Evolutionary conservation across 1,284 basidiomycete species (phyloP).

Genomic region (Moniliophthora roreri): DNA sequence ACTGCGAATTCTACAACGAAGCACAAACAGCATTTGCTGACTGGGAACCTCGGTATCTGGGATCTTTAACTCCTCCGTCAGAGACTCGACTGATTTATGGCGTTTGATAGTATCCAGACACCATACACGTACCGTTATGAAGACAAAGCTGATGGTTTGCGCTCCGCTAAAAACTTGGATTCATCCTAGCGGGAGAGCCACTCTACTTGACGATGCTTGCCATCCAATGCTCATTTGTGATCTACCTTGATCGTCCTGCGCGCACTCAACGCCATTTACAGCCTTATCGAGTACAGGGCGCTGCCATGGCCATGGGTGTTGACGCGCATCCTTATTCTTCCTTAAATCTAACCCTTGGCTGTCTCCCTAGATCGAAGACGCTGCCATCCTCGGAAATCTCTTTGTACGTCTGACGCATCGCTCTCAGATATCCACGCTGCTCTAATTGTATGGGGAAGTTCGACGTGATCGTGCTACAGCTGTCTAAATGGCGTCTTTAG

Average conservation of each 20-base stretch:
- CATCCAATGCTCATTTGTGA: conserved; percentile 11
- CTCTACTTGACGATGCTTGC: conserved; percentile 12
- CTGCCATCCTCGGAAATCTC: conserved; percentile 6
- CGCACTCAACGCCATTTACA: background rate
- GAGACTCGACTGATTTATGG: conserved; percentile 24
- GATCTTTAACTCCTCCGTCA: conserved; percentile 10
- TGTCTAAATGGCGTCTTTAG: background rate
- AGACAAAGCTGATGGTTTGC: conserved; percentile 52
- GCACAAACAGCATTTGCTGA: no score
- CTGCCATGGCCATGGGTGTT: conserved; percentile 14
- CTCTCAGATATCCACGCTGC: background rate
- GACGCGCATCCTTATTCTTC: no score
- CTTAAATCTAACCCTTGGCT: no score
- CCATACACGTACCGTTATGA: conserved; percentile 34
- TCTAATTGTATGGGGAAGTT: background rate
- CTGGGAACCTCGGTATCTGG: conserved; percentile 44
- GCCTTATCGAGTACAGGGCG: conserved; percentile 14
- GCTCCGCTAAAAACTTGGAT: conserved; percentile 24
- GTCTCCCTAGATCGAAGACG: conserved; percentile 12
- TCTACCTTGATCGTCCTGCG: background rate
- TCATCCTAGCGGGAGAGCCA: background rate
- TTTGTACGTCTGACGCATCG: conserved; percentile 1
- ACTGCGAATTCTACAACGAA: conserved; percentile 37
- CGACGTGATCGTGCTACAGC: background rate
- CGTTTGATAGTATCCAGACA: conserved; percentile 45